Base-by-base conservation (phyloP, 2,329 filamentous ascomycete genomes). In the Colletotrichum sidae region DNA sequence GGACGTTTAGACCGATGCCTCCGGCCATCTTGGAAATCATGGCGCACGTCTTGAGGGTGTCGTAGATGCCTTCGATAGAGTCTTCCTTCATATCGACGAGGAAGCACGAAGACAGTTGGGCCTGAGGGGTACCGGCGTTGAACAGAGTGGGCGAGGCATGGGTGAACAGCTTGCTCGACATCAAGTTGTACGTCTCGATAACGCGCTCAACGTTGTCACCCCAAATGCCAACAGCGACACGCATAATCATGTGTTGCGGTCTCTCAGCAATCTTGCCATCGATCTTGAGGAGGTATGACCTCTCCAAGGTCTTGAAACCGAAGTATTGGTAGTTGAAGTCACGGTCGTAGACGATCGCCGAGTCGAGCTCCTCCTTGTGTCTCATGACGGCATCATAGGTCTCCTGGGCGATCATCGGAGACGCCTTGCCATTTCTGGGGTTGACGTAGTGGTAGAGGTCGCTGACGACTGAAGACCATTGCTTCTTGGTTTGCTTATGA, bases 261-360 rank as follows among this genome's bases (percentile, higher is more conserved):
- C 96, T 90, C 84, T 99, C 96, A 56, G 94, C 95, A 76, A 98
- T 93, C 83, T 97, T 97, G 78, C 94, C 94, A 74, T 97, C 88
- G 70, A 98, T 92, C 77, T 96, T 94, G 71, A 99, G 90, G 56
- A 99, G 90, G 76, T 99, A 99, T 75, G 96, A 99, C 67, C 96
- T 91, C 85, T 99, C 96, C 44, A 99, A 85, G 8, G 96, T 99
- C 88, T 99, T 99, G 90, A 99, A 99, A 70, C 96, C 96, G 75
- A 99, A 99, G 84, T 97, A 99, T 84, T 99, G 96, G 85, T 99
- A 99, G 88, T 98, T 97, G 88, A 99, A 99, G 79, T 99, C 96
- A 72, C 96, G 92, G 83, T 99, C 96, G 75, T 98, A 99, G 74
- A 99, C 95, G 78, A 99, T 98, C 74, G 96, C 96, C 47, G 95